Evolutionary conservation across 257 asterid species (phyloP).

Genomic region (Jacaranda mimosifolia): DNA sequence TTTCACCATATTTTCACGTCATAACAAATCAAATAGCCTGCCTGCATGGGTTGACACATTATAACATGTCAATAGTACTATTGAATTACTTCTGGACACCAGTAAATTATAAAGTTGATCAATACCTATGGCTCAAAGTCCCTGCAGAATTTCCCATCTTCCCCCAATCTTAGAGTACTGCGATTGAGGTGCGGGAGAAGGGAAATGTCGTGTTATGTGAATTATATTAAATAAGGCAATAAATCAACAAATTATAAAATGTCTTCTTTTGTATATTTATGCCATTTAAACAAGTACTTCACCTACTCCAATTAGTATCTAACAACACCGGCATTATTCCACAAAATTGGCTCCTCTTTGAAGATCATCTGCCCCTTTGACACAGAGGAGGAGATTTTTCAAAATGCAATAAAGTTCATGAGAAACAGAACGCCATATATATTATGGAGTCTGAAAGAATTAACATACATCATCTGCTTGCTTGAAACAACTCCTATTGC

Average conservation of each 20-base stretch:
- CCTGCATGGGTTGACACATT: not conserved
- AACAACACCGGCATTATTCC: not conserved
- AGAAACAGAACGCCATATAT: constrained; percentile 6
- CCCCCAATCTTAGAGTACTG: not conserved
- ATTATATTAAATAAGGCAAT: not conserved
- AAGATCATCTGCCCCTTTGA: constrained; percentile 23
- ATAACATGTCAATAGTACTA: not conserved
- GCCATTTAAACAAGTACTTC: not conserved
- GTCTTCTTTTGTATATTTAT: not conserved
- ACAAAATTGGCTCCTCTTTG: not conserved
- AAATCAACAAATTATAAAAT: not conserved
- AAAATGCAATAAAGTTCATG: constrained; percentile 21
- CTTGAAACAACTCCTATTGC: constrained; percentile 26
- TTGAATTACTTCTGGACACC: not conserved
- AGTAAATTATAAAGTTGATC: not conserved
- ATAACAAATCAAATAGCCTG: not conserved
- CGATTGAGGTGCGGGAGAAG: not conserved
- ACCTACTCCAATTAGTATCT: not conserved
- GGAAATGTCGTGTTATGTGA: not conserved
- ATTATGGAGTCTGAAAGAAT: constrained; percentile 31
- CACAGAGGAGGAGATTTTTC: constrained; percentile 7
- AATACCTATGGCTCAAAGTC: not conserved
- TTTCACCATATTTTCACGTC: constrained; percentile 8
- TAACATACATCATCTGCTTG: constrained; percentile 36
- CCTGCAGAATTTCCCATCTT: not conserved